These are phyloP conservation scores for Samsoniella hepiali DNA, from an alignment of 2,329 filamentous ascomycete genomes.

Conservation along the genomic window DNA sequence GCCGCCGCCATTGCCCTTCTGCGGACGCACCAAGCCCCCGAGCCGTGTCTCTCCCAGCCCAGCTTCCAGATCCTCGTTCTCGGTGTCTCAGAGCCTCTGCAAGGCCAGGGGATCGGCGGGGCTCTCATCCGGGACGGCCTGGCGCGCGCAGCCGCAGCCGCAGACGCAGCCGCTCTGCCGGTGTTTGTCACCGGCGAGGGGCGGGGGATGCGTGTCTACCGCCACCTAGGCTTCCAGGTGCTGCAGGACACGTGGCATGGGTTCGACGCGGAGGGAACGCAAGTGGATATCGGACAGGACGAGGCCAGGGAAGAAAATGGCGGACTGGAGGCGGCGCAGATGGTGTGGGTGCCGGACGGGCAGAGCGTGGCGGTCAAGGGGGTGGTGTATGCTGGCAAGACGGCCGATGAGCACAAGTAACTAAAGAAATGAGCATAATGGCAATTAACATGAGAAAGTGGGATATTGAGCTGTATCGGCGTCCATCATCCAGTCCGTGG, in stretches of 20 bases:
- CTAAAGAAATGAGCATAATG: too few species aligned
- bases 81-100: neutral
- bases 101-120: neutral
- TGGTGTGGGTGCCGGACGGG: constrained; percentile 7
- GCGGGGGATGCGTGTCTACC: neutral
- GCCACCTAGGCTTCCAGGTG: neutral
- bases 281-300: neutral
- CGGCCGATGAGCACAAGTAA: neutral
- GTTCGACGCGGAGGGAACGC: neutral
- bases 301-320: neutral
- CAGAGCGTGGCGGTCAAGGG: neutral
- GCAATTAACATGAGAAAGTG: too few species aligned
- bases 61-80: constrained; percentile 1
- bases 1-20: neutral
- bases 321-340: constrained; percentile 2
- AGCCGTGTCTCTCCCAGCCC: neutral
- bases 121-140: neutral
- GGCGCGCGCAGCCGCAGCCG: neutral
- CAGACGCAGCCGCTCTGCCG: neutral
- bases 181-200: constrained; percentile 12
- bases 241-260: neutral
- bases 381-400: neutral
- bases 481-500: too few species aligned
- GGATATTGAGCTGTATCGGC: too few species aligned
- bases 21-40: neutral